These are phyloP conservation scores for Erythrophleum ivorense DNA, from an alignment of 331 rosid species.

Conservation along the genomic window DNA sequence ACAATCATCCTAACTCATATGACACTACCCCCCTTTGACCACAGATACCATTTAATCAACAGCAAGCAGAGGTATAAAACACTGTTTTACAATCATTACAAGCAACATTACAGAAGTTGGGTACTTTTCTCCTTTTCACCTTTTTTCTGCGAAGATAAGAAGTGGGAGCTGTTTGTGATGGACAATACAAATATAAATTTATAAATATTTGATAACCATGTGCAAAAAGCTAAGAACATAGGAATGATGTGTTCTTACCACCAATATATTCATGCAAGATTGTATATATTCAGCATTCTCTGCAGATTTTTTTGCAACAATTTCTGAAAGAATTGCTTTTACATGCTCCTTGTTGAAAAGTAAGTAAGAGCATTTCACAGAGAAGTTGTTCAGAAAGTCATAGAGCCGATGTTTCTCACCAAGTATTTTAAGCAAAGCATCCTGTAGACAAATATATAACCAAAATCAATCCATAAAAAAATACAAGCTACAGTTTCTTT, in stretches of 20 bases:
- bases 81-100: constrained; percentile 14
- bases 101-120: constrained; percentile 3
- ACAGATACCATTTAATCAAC: constrained; percentile 21
- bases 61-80: constrained; percentile 18
- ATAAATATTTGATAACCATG: constrained; percentile 17
- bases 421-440: constrained; percentile 78
- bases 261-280: constrained; percentile 81
- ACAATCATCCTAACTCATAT: constrained; percentile 16
- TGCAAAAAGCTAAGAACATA: constrained; percentile 32
- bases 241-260: constrained; percentile 63
- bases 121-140: neutral
- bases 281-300: constrained; percentile 54
- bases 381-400: constrained; percentile 75
- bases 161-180: constrained; percentile 19
- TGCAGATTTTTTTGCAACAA: constrained; percentile 56
- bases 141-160: neutral
- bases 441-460: constrained; percentile 54
- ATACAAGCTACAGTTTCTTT: constrained; percentile 31
- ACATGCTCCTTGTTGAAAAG: constrained; percentile 97
- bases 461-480: constrained; percentile 33
- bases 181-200: constrained; percentile 21
- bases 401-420: constrained; percentile 87
- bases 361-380: constrained; percentile 79
- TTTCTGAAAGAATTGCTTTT: constrained; percentile 74
- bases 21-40: constrained; percentile 6